Conservation (phyloP, 2,329 filamentous ascomycete species). For the Pseudopyrenochaeta lycopersici region DNA sequence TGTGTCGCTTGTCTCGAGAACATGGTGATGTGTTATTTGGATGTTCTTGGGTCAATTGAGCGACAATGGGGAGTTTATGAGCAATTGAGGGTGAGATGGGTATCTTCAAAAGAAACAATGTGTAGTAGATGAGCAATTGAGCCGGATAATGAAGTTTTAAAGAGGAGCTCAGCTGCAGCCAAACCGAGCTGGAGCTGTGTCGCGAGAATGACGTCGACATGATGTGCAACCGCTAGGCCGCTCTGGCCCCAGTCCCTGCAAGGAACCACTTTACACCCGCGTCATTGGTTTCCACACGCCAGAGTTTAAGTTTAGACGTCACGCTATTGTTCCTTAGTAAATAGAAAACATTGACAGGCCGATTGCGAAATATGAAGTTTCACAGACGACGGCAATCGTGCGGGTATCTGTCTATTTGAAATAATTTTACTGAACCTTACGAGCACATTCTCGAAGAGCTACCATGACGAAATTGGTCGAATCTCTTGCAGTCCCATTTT, state of each 20-base stretch:
- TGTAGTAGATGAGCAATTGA: constrained; percentile 1
- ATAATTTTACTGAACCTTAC: too few relatives aligned
- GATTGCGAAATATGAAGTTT: too few relatives aligned
- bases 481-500: too few relatives aligned
- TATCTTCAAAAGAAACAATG: constrained; percentile 8
- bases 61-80: background rate
- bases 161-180: background rate
- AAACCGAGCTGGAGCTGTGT: background rate
- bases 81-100: constrained; percentile 8
- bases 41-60: constrained; percentile 8
- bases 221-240: background rate
- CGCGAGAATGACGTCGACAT: constrained; percentile 6
- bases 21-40: constrained; percentile 24
- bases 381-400: too few relatives aligned
- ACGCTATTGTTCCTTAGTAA: too few relatives aligned
- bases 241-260: background rate
- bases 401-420: too few relatives aligned
- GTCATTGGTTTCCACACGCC: constrained; percentile 1
- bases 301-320: constrained; percentile 1
- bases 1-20: constrained; percentile 45
- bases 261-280: constrained; percentile 2
- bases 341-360: too few relatives aligned
- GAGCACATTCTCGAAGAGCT: too few relatives aligned
- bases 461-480: too few relatives aligned
- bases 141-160: constrained; percentile 1